Percentiles rank a stretch among this genome's conserved stretches.
phyloP scores from a whole-genome alignment of 2,329 filamentous ascomycete species.

The Stemphylium beticola region DNA sequence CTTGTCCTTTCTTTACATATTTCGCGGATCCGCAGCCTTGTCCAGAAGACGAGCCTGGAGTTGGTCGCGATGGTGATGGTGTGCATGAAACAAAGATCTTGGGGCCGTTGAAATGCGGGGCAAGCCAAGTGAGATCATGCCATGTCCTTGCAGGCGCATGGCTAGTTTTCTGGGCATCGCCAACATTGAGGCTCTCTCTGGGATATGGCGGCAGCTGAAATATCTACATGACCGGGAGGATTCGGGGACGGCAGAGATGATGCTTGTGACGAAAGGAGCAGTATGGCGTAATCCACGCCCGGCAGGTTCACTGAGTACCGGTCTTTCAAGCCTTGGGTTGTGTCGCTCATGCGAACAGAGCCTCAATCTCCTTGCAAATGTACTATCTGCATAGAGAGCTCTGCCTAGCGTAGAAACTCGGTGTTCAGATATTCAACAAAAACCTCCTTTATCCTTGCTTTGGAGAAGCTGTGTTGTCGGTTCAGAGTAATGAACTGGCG shows the following conservation, averaged over 20 bases:
- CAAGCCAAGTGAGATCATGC: conserved; percentile 18
- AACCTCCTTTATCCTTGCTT: conserved; percentile 45
- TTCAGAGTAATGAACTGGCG: conserved; percentile 80
- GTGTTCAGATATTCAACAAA: conserved; percentile 50
- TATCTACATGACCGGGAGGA: conserved; percentile 11
- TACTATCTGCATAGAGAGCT: background rate
- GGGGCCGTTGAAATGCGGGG: conserved; percentile 9
- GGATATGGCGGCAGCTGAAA: background rate
- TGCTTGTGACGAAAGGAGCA: background rate
- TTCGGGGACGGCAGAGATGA: conserved; percentile 4
- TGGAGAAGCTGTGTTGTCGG: conserved; percentile 63
- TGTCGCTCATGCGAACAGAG: background rate
- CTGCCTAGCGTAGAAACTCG: conserved; percentile 39
- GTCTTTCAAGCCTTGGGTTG: background rate
- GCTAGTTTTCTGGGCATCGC: background rate
- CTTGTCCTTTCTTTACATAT: background rate
- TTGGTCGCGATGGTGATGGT: background rate
- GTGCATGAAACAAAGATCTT: background rate
- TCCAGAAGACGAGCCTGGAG: background rate
- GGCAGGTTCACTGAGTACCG: background rate
- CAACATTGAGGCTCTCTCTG: background rate
- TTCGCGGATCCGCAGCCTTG: conserved; percentile 1
- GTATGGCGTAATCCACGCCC: background rate
- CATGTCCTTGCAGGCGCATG: conserved; percentile 19
- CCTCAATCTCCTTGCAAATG: background rate